phyloP scores from a whole-genome alignment of 1,139 yeast species.

The Hyphopichia khmerensis region DNA sequence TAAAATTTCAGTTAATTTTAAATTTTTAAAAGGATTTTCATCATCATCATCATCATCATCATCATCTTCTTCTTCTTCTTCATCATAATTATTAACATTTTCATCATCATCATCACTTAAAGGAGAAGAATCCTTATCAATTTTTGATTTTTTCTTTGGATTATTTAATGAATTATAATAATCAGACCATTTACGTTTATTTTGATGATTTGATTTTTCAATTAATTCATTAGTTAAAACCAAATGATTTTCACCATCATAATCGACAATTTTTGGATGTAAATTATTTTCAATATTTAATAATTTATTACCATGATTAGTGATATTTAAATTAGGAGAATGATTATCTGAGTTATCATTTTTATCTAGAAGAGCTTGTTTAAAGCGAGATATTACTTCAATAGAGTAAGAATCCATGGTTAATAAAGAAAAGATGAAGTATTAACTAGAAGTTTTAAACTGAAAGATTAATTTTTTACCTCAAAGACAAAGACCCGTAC shows the following conservation, averaged over 20 bases:
- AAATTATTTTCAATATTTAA: slow-evolving; percentile 17
- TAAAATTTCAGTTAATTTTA: slow-evolving; percentile 54
- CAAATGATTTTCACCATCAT: slow-evolving; percentile 39
- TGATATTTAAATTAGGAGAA: slow-evolving; percentile 13
- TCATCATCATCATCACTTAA: slow-evolving; percentile 45
- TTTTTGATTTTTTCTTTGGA: slow-evolving; percentile 19
- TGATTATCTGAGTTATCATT: slow-evolving; percentile 5
- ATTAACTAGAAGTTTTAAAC: no score
- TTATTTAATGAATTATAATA: slow-evolving; percentile 6
- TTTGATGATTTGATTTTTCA: slow-evolving; percentile 24
- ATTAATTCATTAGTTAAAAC: slow-evolving; percentile 39
- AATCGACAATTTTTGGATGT: slow-evolving; percentile 39
- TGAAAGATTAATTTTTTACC: no score
- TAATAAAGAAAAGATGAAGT: background rate
- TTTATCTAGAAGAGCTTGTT: slow-evolving; percentile 33
- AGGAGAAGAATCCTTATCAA: slow-evolving; percentile 5
- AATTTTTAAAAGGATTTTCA: slow-evolving; percentile 33
- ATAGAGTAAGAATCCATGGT: slow-evolving; percentile 32
- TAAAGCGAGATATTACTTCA: slow-evolving; percentile 40
- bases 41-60: slow-evolving; percentile 29
- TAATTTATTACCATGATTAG: slow-evolving; percentile 40
- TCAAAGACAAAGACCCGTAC: no score
- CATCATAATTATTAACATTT: slow-evolving; percentile 17
- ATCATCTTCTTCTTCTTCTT: slow-evolving; percentile 17
- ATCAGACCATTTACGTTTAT: slow-evolving; percentile 41